Percentiles rank a stretch among this genome's conserved stretches.
Conservation (phyloP, 371 early-diverging fungal species). For the Umbelopsis sp. region DNA sequence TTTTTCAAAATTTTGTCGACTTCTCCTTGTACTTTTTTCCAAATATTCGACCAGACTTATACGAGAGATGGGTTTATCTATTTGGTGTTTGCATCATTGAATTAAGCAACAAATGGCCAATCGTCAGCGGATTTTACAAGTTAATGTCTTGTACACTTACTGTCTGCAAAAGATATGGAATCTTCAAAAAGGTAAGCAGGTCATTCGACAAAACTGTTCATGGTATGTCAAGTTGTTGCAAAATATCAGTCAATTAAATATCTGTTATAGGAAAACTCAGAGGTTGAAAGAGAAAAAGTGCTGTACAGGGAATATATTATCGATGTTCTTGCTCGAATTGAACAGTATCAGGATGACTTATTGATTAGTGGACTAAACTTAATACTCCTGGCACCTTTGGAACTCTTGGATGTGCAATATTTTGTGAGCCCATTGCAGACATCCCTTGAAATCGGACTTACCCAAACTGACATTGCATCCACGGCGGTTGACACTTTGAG, state of each 20-base stretch:
- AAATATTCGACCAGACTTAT: slow-evolving; percentile 41
- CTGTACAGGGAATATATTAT: slow-evolving; percentile 49
- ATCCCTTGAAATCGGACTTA: slow-evolving; percentile 71
- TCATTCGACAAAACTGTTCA: background rate
- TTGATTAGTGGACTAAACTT: slow-evolving; percentile 69
- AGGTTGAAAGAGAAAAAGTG: slow-evolving; percentile 2
- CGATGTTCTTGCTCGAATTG: slow-evolving; percentile 64
- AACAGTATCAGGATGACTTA: slow-evolving; percentile 80
- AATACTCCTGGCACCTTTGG: slow-evolving; percentile 63
- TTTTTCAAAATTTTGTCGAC: slow-evolving; percentile 71
- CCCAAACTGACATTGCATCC: slow-evolving; percentile 66
- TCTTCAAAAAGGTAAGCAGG: slow-evolving; percentile 34
- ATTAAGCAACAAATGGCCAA: slow-evolving; percentile 57
- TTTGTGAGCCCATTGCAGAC: slow-evolving; percentile 60
- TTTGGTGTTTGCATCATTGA: slow-evolving; percentile 57
- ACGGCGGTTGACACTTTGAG: slow-evolving; percentile 70
- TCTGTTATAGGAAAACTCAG: background rate
- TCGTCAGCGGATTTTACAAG: slow-evolving; percentile 79
- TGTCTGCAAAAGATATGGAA: slow-evolving; percentile 40
- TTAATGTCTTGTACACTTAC: slow-evolving; percentile 59
- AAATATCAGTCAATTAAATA: background rate
- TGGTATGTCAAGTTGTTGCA: background rate
- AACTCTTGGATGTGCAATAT: slow-evolving; percentile 56
- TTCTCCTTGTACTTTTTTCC: slow-evolving; percentile 68
- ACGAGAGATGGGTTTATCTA: slow-evolving; percentile 64